Evolutionary conservation across 169 alveolate species (phyloP), one percentile per base, ranked within the genome.

Genomic region (Plasmodium coatneyi): DNA sequence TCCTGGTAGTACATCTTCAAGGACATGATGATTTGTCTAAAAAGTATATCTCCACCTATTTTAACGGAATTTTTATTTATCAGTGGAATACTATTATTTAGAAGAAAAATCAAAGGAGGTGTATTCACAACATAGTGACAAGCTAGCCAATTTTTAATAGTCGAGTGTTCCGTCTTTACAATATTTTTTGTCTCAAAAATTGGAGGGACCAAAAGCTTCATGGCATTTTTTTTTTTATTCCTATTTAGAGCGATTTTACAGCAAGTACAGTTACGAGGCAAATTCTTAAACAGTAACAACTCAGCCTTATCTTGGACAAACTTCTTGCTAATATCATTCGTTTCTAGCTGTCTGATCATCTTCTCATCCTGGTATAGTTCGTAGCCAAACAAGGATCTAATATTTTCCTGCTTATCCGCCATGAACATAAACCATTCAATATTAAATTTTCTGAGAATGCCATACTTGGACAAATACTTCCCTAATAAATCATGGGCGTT

Each of bases 1-100:
- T 91, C 94, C 66, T 81, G 89, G 41, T 81, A 70, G 41, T 89
- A 86, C 71, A 92, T 83, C 56, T 87, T 91, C 82, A 96, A 83
- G n/a, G 97, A 93, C 92, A 94, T 96, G 32, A 95, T 93, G 14
- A 96, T 93, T 72, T 96, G 97, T n/a, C 95, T 95, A 66, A 96
- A 96, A n/a, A 96, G 79, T 2, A 96, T 74, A 52, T 92, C 93
- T 25, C 96, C 80, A 52, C 86, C 96, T 80, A 83, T 93, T 54
- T 93, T 92, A n/a, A 96, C 89, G 0, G 97, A 86, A 49, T 92
- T 92, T 92, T 95, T 95, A 84, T 94, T 94, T 0, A 93, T 92
- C 60, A 96, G 84, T 5, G 96, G 92, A 7, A 96, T 94, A 32
- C 96, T 95, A 87, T 92, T 92, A 80, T 96, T 95, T 78, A 95